Evolutionary conservation across 306 rosid species (phyloP).

Genomic region (Sophora flavescens): DNA sequence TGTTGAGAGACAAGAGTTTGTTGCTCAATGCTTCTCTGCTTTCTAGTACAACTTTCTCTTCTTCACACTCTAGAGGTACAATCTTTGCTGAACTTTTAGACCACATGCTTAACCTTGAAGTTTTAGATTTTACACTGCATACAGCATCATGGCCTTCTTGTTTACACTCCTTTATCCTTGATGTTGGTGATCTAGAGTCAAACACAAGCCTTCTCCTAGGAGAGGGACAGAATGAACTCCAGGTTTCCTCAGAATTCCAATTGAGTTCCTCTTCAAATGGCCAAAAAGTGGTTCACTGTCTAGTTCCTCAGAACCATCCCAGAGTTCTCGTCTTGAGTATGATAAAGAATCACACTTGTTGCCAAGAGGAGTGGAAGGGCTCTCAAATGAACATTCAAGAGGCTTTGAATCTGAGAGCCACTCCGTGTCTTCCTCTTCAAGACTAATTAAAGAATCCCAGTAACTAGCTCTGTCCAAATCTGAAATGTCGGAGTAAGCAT

Average conservation of each 20-base stretch:
- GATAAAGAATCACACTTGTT: constrained; percentile 37
- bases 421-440: constrained; percentile 53
- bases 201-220: constrained; percentile 48
- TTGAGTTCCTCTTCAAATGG: constrained; percentile 52
- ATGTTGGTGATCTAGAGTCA: constrained; percentile 32
- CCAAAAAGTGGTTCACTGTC: constrained; percentile 72
- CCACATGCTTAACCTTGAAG: constrained; percentile 46
- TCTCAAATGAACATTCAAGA: no score
- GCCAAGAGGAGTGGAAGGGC: constrained; percentile 42
- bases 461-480: constrained; percentile 44
- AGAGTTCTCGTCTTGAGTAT: constrained; percentile 22
- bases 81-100: constrained; percentile 37
- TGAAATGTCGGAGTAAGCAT: constrained; percentile 33
- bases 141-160: constrained; percentile 21
- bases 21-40: background rate
- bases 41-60: constrained; percentile 1
- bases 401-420: constrained; percentile 56
- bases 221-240: constrained; percentile 53
- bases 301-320: constrained; percentile 33
- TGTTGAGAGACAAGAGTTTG: background rate
- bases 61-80: constrained; percentile 13
- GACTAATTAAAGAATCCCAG: constrained; percentile 49
- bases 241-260: constrained; percentile 50
- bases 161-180: constrained; percentile 27
- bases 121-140: constrained; percentile 20